Evolutionary conservation across 2,329 filamentous ascomycete genomes (phyloP).

Genomic region (Nigrospora oryzae): DNA sequence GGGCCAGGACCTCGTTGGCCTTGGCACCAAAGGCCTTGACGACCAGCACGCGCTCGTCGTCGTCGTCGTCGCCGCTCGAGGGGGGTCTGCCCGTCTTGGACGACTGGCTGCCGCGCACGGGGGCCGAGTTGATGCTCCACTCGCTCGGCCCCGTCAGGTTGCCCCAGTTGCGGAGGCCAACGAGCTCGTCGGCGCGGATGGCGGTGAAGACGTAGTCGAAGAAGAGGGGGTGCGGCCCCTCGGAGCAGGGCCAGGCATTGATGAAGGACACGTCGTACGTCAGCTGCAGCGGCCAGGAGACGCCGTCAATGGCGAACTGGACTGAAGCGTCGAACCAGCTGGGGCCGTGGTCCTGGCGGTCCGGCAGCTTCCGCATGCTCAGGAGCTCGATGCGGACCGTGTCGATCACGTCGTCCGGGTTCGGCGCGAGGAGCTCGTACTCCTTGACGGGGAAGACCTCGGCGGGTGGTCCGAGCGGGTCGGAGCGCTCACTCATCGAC

Average conservation of each 20-base stretch:
- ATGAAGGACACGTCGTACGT: constrained; percentile 60
- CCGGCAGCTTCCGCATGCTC: constrained; percentile 40
- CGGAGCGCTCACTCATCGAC: constrained; percentile 58
- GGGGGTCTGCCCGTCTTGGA: constrained; percentile 5
- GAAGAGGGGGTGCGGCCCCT: constrained; percentile 61
- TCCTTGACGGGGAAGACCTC: constrained; percentile 58
- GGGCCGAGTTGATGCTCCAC: constrained; percentile 12
- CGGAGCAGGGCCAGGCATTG: constrained; percentile 54
- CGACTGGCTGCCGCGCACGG: constrained; percentile 11
- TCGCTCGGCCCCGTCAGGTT: constrained; percentile 17
- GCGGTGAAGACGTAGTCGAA: constrained; percentile 58
- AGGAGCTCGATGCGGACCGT: constrained; percentile 63
- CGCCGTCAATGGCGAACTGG: constrained; percentile 55
- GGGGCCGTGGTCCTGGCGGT: constrained; percentile 23
- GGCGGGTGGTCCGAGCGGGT: constrained; percentile 58
- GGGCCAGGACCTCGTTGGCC: constrained; percentile 68
- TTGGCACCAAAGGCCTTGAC: constrained; percentile 65
- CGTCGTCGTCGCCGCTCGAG: constrained; percentile 24
- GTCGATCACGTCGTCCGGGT: constrained; percentile 50
- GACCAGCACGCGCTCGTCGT: constrained; percentile 59
- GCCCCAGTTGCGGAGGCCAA: constrained; percentile 60
- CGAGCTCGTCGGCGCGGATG: constrained; percentile 55
- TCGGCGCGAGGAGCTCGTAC: constrained; percentile 53
- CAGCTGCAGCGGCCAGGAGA: constrained; percentile 55
- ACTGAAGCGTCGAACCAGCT: constrained; percentile 51